A percentile compares a stretch with the other conserved stretches of the same genome.
phyloP scores from a whole-genome alignment of 306 rosid species.

The Acacia melanoxylon region DNA sequence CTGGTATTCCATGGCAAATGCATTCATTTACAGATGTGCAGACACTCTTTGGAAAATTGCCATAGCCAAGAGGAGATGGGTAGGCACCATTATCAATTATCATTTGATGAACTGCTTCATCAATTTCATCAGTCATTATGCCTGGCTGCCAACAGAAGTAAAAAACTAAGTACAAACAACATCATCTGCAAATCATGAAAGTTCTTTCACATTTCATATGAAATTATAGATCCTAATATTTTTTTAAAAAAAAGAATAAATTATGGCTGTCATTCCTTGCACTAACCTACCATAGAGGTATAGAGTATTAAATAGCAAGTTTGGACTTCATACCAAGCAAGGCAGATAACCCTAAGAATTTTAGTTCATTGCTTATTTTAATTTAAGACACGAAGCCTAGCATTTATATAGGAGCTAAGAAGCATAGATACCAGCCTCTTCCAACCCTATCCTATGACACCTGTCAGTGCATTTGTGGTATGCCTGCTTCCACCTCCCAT shows the following conservation, averaged over 20 bases:
- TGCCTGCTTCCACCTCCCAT: too few species aligned
- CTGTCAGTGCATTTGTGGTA: too few species aligned
- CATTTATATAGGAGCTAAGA: neutral
- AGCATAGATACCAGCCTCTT: neutral
- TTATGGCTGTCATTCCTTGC: neutral
- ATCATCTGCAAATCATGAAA: constrained; percentile 14
- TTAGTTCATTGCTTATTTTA: neutral
- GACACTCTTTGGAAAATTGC: constrained; percentile 95
- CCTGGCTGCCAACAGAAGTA: constrained; percentile 92
- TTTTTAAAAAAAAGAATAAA: neutral
- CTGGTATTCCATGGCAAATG: constrained; percentile 97
- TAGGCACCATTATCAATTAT: constrained; percentile 91
- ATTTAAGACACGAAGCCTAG: neutral
- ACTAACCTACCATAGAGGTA: neutral
- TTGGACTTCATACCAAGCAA: neutral
- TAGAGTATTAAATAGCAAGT: neutral
- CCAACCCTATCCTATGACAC: too few species aligned
- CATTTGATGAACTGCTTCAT: constrained; percentile 93
- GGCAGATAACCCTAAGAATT: neutral
- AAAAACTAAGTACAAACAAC: constrained; percentile 32
- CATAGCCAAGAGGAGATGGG: constrained; percentile 95
- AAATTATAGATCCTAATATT: neutral
- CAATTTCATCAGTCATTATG: constrained; percentile 87
- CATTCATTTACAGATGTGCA: constrained; percentile 98
- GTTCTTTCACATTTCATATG: constrained; percentile 12